phyloP scores from a whole-genome alignment of 305 asterid genomes.

The Coffea humblotiana region DNA sequence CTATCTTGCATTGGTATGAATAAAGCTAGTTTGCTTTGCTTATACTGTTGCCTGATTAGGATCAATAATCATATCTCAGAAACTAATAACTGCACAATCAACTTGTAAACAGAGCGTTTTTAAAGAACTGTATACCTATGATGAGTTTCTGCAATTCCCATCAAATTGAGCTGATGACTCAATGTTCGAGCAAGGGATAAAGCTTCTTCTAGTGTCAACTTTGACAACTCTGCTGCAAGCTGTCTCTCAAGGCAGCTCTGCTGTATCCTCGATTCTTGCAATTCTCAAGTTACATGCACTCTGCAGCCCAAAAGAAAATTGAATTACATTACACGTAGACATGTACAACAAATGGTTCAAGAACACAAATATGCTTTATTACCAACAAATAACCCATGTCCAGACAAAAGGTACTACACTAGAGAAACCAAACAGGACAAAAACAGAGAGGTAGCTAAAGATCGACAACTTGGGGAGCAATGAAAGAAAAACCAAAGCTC shows the following conservation, averaged over 20 bases:
- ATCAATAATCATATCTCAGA: background rate
- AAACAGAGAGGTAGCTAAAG: background rate
- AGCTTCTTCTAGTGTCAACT: slow-evolving; percentile 94
- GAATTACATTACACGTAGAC: slow-evolving; percentile 10
- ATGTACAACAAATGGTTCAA: background rate
- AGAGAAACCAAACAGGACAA: background rate
- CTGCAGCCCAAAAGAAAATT: slow-evolving; percentile 37
- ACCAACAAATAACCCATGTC: background rate
- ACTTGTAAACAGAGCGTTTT: background rate
- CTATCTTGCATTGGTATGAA: background rate
- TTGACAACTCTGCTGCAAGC: slow-evolving; percentile 71
- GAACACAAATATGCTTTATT: background rate
- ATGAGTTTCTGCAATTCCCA: slow-evolving; percentile 97
- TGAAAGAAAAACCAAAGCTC: background rate
- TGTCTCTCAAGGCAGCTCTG: slow-evolving; percentile 96
- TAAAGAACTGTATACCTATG: slow-evolving; percentile 50
- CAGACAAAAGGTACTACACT: background rate
- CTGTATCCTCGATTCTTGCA: slow-evolving; percentile 90
- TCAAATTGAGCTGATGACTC: slow-evolving; percentile 86
- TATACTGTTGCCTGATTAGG: background rate
- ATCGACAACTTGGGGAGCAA: background rate
- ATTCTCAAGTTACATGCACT: slow-evolving; percentile 90
- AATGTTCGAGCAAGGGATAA: slow-evolving; percentile 82
- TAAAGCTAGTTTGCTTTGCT: slow-evolving; percentile 1
- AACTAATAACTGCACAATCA: background rate